Base-by-base conservation (phyloP, 148 eudicot species). In the Polygonum maritimum region DNA sequence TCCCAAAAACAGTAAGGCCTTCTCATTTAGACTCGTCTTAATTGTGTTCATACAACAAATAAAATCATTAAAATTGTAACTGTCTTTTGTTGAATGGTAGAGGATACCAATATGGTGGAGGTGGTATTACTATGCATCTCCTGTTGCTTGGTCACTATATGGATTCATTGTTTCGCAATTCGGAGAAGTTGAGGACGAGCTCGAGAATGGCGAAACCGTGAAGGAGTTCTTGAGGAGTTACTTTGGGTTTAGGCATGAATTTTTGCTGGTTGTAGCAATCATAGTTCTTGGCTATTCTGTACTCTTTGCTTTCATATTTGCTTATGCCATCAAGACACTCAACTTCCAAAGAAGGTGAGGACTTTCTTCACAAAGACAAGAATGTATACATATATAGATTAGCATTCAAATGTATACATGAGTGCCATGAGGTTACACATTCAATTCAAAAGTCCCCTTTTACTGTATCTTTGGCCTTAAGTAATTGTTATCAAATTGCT, bases 21-120 rank as follows among this genome's bases (percentile, higher is more conserved):
- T 57, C 63, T 49, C 14, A 14, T 14, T 15, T 57, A 57, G 7
- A 18, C 10, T 57, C 63, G 11, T 57, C 14, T 57, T 57, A 19
- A 26, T 7, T 58, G 35, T 14, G 18, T 51, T 51, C n/a, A 51
- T 58, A 22, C 3, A 19, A 21, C 15, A 16, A 51, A 15, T 22
- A n/a, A n/a, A n/a, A 7, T 8, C 2, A 2, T 9, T 57, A 21
- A 9, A 21, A 7, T 3, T 57, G 26, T n/a, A n/a, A n/a, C n/a
- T n/a, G n/a, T n/a, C n/a, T 57, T 57, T 9, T 19, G 21, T 57
- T 13, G 0, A 57, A 57, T 65, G 40, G 71, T 21, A 72, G 75
- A 72, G 75, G 75, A 41, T 72, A 72, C 75, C 75, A 2, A 72
- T 72, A 6, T 72, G 75, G 75, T 72, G 75, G 75, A 45, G 51